phyloP scores from a whole-genome alignment of 2,329 filamentous ascomycete genomes.

The Emmonsiellopsis sp. region DNA sequence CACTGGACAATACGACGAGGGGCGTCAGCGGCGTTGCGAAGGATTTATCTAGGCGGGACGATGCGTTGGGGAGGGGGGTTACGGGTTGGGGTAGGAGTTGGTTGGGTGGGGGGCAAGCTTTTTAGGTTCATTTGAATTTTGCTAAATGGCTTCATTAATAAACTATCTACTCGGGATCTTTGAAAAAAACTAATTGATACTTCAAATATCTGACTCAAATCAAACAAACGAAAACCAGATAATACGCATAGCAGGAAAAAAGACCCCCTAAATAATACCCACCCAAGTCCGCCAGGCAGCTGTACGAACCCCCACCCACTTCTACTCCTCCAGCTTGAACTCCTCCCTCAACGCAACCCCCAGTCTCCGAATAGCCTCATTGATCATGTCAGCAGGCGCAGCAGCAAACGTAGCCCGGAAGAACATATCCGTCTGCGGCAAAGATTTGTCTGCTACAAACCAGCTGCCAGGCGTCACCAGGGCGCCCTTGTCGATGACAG shows the following conservation, averaged over 20 bases:
- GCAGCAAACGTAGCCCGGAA: conserved; percentile 87
- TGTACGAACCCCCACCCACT: not conserved
- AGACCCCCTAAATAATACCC: not conserved
- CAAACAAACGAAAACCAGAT: no score
- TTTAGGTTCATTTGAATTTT: no score
- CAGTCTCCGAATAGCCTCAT: conserved; percentile 64
- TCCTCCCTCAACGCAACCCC: conserved; percentile 60
- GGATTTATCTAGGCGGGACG: not conserved
- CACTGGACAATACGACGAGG: not conserved
- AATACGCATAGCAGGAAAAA: not conserved
- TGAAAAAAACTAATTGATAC: no score
- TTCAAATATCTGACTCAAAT: no score
- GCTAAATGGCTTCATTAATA: no score
- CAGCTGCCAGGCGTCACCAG: conserved; percentile 79
- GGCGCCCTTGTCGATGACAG: conserved; percentile 65
- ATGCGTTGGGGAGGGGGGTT: not conserved
- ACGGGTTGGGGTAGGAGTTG: not conserved
- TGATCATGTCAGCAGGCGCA: conserved; percentile 62
- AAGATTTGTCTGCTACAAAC: conserved; percentile 70
- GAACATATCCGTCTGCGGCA: conserved; percentile 57
- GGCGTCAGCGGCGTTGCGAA: conserved; percentile 1
- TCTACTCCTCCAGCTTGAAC: conserved; percentile 40
- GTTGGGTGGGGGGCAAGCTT: not conserved
- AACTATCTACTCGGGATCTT: no score
- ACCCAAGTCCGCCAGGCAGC: not conserved